Evolutionary conservation across 352 stramenopile species (phyloP).

Genomic region (Blastocystis sp.): DNA sequence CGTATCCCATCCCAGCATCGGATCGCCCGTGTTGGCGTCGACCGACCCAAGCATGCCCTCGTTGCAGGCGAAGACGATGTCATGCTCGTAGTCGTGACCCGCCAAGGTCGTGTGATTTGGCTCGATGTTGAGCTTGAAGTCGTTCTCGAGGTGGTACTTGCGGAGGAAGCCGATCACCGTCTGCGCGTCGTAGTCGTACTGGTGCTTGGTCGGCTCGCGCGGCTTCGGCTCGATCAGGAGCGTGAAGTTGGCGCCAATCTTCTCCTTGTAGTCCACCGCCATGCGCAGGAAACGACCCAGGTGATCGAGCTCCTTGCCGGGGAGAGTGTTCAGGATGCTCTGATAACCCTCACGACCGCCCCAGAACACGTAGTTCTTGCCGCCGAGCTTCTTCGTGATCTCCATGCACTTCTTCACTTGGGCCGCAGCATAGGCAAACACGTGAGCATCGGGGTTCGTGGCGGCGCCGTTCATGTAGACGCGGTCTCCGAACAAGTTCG

Average conservation of each 20-base stretch:
- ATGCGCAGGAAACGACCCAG: slow-evolving; percentile 84
- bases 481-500: slow-evolving; percentile 83
- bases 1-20: slow-evolving; percentile 82
- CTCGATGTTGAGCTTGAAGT: slow-evolving; percentile 88
- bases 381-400: slow-evolving; percentile 83
- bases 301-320: slow-evolving; percentile 83
- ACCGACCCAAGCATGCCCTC: slow-evolving; percentile 84
- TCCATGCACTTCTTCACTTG: slow-evolving; percentile 87
- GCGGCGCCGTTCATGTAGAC: slow-evolving; percentile 85
- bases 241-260: slow-evolving; percentile 81
- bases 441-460: slow-evolving; percentile 84
- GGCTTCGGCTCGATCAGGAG: slow-evolving; percentile 86
- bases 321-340: slow-evolving; percentile 82
- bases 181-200: slow-evolving; percentile 87
- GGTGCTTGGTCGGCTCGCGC: slow-evolving; percentile 84
- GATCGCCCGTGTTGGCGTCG: slow-evolving; percentile 84
- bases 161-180: slow-evolving; percentile 85
- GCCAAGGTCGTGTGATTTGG: slow-evolving; percentile 86
- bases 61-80: slow-evolving; percentile 82
- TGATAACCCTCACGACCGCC: slow-evolving; percentile 84
- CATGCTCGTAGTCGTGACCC: slow-evolving; percentile 84
- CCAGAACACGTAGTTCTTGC: slow-evolving; percentile 86
- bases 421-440: slow-evolving; percentile 82
- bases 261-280: slow-evolving; percentile 82
- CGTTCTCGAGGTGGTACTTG: slow-evolving; percentile 81